Base-by-base conservation (phyloP, 2,329 filamentous ascomycete genomes). In the Colletotrichum sidae region DNA sequence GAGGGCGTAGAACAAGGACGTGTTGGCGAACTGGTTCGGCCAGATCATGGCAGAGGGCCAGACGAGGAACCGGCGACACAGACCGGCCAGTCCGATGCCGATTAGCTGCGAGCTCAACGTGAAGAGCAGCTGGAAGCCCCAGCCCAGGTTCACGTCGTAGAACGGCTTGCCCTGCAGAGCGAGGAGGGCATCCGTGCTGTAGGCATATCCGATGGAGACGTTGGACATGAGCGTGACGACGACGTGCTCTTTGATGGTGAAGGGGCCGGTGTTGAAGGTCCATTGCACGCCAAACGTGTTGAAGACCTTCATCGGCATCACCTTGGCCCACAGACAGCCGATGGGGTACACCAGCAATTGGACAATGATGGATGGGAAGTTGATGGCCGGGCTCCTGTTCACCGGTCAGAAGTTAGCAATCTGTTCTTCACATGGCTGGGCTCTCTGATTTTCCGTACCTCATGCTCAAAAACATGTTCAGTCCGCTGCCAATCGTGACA, bases 41-140 rank as follows among this genome's bases (percentile, higher is more conserved):
- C 87, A 89, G 64, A 89, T 83, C 86, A 89, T 89, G 38, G 85
- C 82, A 1, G 87, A 84, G 1, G 85, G 87, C 73, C 78, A 83
- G n/a, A 86, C 81, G 17, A 89, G 79, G 73, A 86, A 89, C 33
- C 84, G 80, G 35, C 86, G 80, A 38, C 81, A 80, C 47, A 89
- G 73, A 1, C 87, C 87, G 1, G 88, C 87, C 13, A 90, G 75
- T 1, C 86, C 86, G 68, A 88, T 88, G 5, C 88, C 88, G 52
- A 88, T 85, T 69, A 86, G 79, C 67, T 89, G 84, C 1, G 85
- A 87, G 15, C 85, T 86, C 64, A 89, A 81, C 10, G 81, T 82
- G 62, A 89, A 79, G 25, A 88, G 76, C 2, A 89, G 74, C 69
- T 88, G 83, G 71, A 86, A 89, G 4, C 81, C 81, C 76, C 85